These are phyloP conservation scores for Apocynum venetum DNA, from an alignment of 257 asterid species.

Conservation along the genomic window DNA sequence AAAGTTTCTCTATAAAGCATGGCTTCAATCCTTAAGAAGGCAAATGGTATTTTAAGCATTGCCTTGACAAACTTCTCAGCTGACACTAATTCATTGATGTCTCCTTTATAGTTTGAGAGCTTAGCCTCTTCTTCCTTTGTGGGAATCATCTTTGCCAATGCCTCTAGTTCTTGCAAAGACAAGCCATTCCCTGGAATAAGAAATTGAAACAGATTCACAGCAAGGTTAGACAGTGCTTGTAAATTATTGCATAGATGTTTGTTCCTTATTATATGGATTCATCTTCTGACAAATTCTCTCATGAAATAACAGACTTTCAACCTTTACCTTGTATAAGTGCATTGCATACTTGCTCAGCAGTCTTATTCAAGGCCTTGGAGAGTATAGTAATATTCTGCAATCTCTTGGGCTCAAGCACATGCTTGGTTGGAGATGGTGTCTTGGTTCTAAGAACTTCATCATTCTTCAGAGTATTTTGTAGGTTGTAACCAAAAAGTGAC, in stretches of 20 bases:
- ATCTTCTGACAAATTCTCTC: neutral
- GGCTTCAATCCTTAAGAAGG: constrained; percentile 73
- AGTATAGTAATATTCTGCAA: constrained; percentile 89
- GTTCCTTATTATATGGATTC: neutral
- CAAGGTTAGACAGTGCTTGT: neutral
- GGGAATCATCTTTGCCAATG: constrained; percentile 80
- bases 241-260: neutral
- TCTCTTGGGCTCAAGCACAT: constrained; percentile 91
- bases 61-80: constrained; percentile 81
- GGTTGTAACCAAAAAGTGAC: constrained; percentile 82
- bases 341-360: constrained; percentile 71
- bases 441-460: constrained; percentile 61
- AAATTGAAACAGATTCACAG: neutral
- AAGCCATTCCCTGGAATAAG: constrained; percentile 65
- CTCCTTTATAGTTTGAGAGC: constrained; percentile 70
- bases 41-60: constrained; percentile 73
- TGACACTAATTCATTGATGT: constrained; percentile 59
- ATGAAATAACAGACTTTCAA: neutral
- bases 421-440: constrained; percentile 84
- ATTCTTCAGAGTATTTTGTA: constrained; percentile 52
- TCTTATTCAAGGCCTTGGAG: constrained; percentile 73
- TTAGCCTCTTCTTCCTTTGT: constrained; percentile 80
- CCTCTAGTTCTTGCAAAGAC: constrained; percentile 83
- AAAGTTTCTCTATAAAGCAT: constrained; percentile 89
- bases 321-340: constrained; percentile 64